phyloP scores from a whole-genome alignment of 257 asterid genomes.

The Solanum pennellii region DNA sequence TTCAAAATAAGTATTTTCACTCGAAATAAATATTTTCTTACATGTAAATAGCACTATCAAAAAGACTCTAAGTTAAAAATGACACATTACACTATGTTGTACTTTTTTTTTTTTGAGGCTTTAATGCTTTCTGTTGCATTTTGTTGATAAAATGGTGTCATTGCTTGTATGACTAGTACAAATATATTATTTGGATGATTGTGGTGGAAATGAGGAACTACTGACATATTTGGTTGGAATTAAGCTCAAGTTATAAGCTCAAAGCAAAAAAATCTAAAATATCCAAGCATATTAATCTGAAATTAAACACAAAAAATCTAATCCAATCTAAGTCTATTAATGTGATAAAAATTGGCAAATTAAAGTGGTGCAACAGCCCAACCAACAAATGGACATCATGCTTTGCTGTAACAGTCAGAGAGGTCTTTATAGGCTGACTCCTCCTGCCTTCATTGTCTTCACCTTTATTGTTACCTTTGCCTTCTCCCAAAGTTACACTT shows the following conservation, averaged over 20 bases:
- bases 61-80: too few species aligned
- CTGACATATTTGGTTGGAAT: not conserved
- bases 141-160: not conserved
- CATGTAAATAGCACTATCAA: too few species aligned
- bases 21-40: too few species aligned
- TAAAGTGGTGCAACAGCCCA: not conserved
- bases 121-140: constrained; percentile 16
- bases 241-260: not conserved
- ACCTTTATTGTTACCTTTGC: not conserved
- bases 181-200: too few species aligned
- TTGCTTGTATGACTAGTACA: not conserved
- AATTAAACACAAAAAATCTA: not conserved
- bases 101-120: not conserved
- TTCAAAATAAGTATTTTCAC: too few species aligned
- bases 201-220: not conserved
- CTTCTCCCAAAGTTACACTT: not conserved
- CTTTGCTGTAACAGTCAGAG: not conserved
- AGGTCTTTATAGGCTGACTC: not conserved
- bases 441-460: not conserved
- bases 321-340: not conserved
- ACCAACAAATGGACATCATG: not conserved
- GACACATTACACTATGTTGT: not conserved
- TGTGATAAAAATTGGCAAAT: too few species aligned
- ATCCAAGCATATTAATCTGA: not conserved
- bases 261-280: not conserved